These are phyloP conservation scores for Taphrina wiesneri DNA, from an alignment of 1,139 yeast species.

Conservation along the genomic window DNA sequence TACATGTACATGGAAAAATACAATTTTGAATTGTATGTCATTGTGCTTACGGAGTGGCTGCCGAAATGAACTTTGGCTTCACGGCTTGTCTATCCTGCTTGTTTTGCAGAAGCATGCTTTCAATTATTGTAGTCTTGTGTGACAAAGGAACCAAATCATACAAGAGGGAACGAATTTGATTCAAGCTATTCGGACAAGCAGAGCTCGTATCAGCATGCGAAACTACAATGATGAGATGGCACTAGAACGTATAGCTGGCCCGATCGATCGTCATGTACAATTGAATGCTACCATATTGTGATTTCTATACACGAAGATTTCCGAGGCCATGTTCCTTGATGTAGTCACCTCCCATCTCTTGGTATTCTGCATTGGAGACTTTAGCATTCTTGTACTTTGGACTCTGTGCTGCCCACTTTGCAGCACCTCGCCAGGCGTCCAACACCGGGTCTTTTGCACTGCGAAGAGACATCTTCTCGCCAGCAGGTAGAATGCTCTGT, in stretches of 20 bases:
- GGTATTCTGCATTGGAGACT: conserved; percentile 70
- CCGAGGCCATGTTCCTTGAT: conserved; percentile 85
- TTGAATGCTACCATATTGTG: too few species aligned
- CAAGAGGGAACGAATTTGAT: not conserved
- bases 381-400: conserved; percentile 53
- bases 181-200: too few species aligned
- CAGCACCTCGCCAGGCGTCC: conserved; percentile 97
- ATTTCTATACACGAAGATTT: conserved; percentile 47
- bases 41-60: not conserved
- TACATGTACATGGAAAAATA: not conserved
- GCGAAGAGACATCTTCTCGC: conserved; percentile 61
- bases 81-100: not conserved
- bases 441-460: conserved; percentile 65
- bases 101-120: not conserved
- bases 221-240: too few species aligned
- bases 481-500: conserved; percentile 68
- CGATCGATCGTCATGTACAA: too few species aligned
- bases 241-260: too few species aligned
- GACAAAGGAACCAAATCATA: too few species aligned
- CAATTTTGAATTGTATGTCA: not conserved
- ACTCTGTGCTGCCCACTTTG: conserved; percentile 63
- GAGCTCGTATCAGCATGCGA: too few species aligned
- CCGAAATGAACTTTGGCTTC: not conserved
- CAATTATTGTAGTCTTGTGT: too few species aligned
- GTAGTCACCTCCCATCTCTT: conserved; percentile 86